Conservation (phyloP, 805 yeast genomes). For the Candida patagonica region DNA sequence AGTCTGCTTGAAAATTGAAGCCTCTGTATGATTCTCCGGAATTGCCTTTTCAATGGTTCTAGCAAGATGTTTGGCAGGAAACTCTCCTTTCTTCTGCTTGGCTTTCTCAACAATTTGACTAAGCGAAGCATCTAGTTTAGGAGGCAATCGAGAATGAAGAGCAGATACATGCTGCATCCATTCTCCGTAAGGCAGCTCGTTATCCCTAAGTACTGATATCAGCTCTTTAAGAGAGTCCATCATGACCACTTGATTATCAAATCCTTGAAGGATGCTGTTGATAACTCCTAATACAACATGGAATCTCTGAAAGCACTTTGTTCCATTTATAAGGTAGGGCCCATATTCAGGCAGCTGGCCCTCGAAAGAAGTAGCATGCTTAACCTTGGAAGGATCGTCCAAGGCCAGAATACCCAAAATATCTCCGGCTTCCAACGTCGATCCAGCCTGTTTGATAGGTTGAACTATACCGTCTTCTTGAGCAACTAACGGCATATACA, state of each 20-base stretch:
- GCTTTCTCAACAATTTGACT: conserved; percentile 58
- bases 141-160: conserved; percentile 81
- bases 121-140: conserved; percentile 61
- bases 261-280: conserved; percentile 77
- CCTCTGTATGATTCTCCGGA: conserved; percentile 38
- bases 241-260: conserved; percentile 93
- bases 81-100: conserved; percentile 49
- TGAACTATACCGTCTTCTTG: conserved; percentile 91
- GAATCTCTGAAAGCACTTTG: conserved; percentile 74
- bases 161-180: conserved; percentile 85
- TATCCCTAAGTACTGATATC: conserved; percentile 64
- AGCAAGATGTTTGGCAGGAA: conserved; percentile 83
- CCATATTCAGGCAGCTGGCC: conserved; percentile 90
- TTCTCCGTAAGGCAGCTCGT: conserved; percentile 83
- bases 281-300: conserved; percentile 49
- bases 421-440: conserved; percentile 95
- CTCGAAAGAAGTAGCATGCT: conserved; percentile 91
- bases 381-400: conserved; percentile 95
- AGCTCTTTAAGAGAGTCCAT: conserved; percentile 67
- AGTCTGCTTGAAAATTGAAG: conserved; percentile 41
- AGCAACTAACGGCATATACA: conserved; percentile 96
- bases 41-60: conserved; percentile 63
- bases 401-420: conserved; percentile 88
- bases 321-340: conserved; percentile 70
- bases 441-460: conserved; percentile 93